phyloP scores from a whole-genome alignment of 495 filamentous ascomycete genomes.

The Halenospora varia region DNA sequence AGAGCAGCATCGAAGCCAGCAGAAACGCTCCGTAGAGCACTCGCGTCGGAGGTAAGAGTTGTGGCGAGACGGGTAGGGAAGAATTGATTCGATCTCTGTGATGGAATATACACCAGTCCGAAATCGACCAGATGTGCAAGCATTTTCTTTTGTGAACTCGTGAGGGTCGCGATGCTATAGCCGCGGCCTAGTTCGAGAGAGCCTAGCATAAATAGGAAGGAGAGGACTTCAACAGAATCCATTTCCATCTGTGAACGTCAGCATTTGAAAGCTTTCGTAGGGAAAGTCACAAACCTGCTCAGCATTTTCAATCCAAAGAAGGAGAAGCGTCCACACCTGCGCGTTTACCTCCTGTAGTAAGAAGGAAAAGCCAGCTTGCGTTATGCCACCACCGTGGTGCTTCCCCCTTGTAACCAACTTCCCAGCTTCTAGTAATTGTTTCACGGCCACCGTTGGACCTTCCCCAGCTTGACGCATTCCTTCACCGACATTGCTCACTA shows the following conservation, averaged over 20 bases:
- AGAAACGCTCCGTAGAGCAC: slow-evolving; percentile 57
- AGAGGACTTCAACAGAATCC: slow-evolving; percentile 88
- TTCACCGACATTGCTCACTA: slow-evolving; percentile 61
- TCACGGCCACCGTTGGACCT: slow-evolving; percentile 73
- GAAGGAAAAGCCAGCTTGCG: slow-evolving; percentile 89
- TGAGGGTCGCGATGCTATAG: slow-evolving; percentile 77
- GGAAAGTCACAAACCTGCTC: slow-evolving; percentile 39
- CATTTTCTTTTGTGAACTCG: slow-evolving; percentile 78
- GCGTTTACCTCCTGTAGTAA: slow-evolving; percentile 91
- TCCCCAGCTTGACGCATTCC: slow-evolving; percentile 27
- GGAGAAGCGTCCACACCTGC: slow-evolving; percentile 91
- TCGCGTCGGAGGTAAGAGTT: slow-evolving; percentile 83
- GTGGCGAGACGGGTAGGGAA: slow-evolving; percentile 94
- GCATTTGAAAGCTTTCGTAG: slow-evolving; percentile 13
- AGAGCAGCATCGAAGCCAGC: slow-evolving; percentile 50
- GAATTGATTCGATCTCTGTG: slow-evolving; percentile 57
- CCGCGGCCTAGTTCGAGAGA: slow-evolving; percentile 85
- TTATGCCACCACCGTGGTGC: slow-evolving; percentile 63
- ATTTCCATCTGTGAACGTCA: slow-evolving; percentile 53
- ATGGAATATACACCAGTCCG: slow-evolving; percentile 72
- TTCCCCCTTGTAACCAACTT: slow-evolving; percentile 67
- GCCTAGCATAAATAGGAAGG: slow-evolving; percentile 94
- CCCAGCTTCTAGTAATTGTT: slow-evolving; percentile 71
- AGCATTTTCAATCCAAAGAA: slow-evolving; percentile 88
- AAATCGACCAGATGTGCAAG: slow-evolving; percentile 82